These are phyloP conservation scores for Farysia itapuensis DNA, from an alignment of 1,284 basidiomycete genomes.

Conservation along the genomic window DNA sequence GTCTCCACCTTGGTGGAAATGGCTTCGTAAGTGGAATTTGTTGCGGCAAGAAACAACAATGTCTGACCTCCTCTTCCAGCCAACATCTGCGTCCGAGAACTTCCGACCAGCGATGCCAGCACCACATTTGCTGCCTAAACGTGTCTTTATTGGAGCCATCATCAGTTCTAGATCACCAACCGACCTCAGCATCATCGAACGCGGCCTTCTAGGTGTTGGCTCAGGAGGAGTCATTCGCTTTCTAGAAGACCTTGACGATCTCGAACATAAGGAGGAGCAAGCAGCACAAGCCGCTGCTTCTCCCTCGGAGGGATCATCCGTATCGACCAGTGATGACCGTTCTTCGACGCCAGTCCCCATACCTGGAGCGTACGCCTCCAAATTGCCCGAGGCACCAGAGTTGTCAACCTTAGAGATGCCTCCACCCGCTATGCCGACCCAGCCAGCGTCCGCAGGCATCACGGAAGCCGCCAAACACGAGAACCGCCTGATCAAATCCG, in stretches of 20 bases:
- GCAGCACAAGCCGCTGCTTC: conserved; percentile 3
- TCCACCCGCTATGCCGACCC: conserved; percentile 16
- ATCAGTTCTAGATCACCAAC: conserved; percentile 35
- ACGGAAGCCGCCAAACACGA: conserved; percentile 21
- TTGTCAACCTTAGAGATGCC: conserved; percentile 34
- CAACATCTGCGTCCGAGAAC: conserved; percentile 37
- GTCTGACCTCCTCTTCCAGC: no score
- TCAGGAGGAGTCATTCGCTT: conserved; percentile 48
- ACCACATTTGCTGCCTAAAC: conserved; percentile 36
- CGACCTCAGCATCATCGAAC: conserved; percentile 40
- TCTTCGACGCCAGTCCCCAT: conserved; percentile 41
- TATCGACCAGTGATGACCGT: conserved; percentile 26
- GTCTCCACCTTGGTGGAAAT: no score
- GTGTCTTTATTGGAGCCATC: conserved; percentile 51
- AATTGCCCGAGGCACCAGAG: conserved; percentile 21
- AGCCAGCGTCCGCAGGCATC: background rate
- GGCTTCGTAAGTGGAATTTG: no score
- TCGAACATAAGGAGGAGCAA: conserved; percentile 13
- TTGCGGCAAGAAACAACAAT: no score
- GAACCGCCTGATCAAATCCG: conserved; percentile 22
- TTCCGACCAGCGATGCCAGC: conserved; percentile 42
- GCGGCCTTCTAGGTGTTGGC: conserved; percentile 49
- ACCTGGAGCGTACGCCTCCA: conserved; percentile 4
- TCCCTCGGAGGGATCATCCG: conserved; percentile 8
- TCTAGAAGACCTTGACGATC: conserved; percentile 45